Evolutionary conservation across 805 yeast genomes (phyloP).

Genomic region (Zygosaccharomyces kombuchaensis): DNA sequence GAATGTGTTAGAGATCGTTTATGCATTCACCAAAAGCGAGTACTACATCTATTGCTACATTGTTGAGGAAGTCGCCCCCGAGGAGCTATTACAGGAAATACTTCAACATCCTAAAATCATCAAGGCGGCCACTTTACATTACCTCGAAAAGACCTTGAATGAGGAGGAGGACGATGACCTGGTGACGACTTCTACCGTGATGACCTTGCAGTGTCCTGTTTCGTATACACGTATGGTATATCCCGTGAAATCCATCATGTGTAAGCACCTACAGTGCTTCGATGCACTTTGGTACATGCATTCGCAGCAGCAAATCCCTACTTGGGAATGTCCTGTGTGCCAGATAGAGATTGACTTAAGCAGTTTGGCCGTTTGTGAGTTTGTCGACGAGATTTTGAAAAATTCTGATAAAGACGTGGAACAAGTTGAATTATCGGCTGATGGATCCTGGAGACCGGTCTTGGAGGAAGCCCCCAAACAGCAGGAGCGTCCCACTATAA

Average conservation of each 20-base stretch:
- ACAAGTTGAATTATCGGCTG: slow-evolving; percentile 58
- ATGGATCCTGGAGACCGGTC: slow-evolving; percentile 67
- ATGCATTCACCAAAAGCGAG: slow-evolving; percentile 52
- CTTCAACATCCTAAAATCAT: slow-evolving; percentile 48
- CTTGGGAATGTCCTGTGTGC: slow-evolving; percentile 90
- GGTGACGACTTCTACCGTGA: slow-evolving; percentile 57
- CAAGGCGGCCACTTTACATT: slow-evolving; percentile 44
- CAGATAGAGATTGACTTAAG: slow-evolving; percentile 46
- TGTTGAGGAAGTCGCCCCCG: slow-evolving; percentile 46
- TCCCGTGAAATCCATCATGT: slow-evolving; percentile 67
- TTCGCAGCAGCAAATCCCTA: slow-evolving; percentile 73
- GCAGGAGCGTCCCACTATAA: slow-evolving; percentile 5
- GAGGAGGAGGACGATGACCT: slow-evolving; percentile 67
- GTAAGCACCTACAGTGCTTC: slow-evolving; percentile 84
- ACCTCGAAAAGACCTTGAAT: slow-evolving; percentile 39
- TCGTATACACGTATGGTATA: slow-evolving; percentile 62
- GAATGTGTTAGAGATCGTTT: slow-evolving; percentile 50
- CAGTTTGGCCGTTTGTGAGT: slow-evolving; percentile 71
- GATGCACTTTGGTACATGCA: slow-evolving; percentile 72
- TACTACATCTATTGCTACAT: slow-evolving; percentile 54
- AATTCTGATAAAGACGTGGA: slow-evolving; percentile 54
- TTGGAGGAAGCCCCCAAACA: slow-evolving; percentile 22
- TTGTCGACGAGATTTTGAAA: slow-evolving; percentile 56
- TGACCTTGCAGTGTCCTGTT: slow-evolving; percentile 75
- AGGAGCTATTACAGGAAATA: slow-evolving; percentile 39